phyloP scores from a whole-genome alignment of 495 filamentous ascomycete species.

The Aspergillus haitiensis region DNA sequence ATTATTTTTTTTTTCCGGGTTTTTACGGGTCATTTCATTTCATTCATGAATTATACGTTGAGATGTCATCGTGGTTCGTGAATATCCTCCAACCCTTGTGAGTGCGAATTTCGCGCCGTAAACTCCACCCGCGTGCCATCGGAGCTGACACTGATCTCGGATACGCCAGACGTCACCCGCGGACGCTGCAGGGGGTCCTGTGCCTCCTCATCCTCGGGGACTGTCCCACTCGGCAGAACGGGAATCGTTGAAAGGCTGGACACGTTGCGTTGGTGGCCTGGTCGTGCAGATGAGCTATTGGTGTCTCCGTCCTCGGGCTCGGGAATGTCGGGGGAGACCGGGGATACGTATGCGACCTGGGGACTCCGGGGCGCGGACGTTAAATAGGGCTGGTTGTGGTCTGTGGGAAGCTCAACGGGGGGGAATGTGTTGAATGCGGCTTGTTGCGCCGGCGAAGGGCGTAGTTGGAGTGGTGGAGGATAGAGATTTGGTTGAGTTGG shows the following conservation, averaged over 20 bases:
- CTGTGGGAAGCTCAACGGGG: constrained; percentile 20
- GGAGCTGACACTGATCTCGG: constrained; percentile 21
- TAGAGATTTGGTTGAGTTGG: not conserved
- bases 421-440: constrained; percentile 5
- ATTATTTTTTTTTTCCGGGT: too few species aligned
- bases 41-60: too few species aligned
- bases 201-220: constrained; percentile 2
- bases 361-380: not conserved
- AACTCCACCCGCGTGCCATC: constrained; percentile 12
- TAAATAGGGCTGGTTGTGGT: constrained; percentile 10
- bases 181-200: constrained; percentile 5
- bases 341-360: constrained; percentile 11
- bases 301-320: not conserved
- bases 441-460: not conserved
- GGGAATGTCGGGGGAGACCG: constrained; percentile 15
- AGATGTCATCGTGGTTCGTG: not conserved
- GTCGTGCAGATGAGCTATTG: not conserved
- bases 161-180: constrained; percentile 17
- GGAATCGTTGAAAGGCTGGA: constrained; percentile 21
- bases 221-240: not conserved
- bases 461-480: not conserved
- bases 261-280: constrained; percentile 15
- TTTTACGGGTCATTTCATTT: too few species aligned
- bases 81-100: constrained; percentile 15
- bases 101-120: not conserved